Base-by-base conservation (phyloP, 768 basidiomycete species). In the Collybia sp. region DNA sequence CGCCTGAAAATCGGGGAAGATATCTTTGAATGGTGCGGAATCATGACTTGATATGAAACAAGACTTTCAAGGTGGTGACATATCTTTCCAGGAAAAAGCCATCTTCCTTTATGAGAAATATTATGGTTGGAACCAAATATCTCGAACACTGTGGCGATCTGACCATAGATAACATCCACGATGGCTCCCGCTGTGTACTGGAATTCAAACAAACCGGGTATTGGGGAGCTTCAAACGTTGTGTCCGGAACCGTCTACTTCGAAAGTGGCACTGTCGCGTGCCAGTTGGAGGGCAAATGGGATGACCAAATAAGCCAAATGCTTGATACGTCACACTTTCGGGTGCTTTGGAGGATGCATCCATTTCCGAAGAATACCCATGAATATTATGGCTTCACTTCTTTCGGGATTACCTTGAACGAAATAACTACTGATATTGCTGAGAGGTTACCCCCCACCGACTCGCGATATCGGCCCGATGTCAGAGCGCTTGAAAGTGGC, bases 81-180 rank as follows among this genome's bases (percentile, higher is more conserved):
- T 20, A 38, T 35, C 12, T 31, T 25, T 41, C 33, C 17, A 91
- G 91, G 90, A 84, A 78, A 40, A 88, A 85, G 53, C 91, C 91
- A 1, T 90, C 88, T 1, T 88, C 88, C 2, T 94, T 93, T 64
- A 82, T 93, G 72, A 72, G 91, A 49, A 93, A 93, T 64, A 68
- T 94, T 47, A 83, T 93, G 80, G 84, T 90, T 64, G 92, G 92
- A 9, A 85, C 88, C 18, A 93, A 93, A 58, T 94, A 93, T 59
- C 74, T 94, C 19, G 91, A 93, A 58, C 92, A 93, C 56, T 77
- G 75, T 34, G 91, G 91, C 19, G 78, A 85, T 59, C 79, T 93
- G 80, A 77, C 70, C 10, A 80, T 94, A 38, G 79, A 80, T 48
- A 89, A 90, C 54, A 68, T 63, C 5, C 69, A 69, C 19, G 76